These are phyloP conservation scores for Leccinum arenicola DNA, from an alignment of 768 basidiomycete species.

Conservation along the genomic window DNA sequence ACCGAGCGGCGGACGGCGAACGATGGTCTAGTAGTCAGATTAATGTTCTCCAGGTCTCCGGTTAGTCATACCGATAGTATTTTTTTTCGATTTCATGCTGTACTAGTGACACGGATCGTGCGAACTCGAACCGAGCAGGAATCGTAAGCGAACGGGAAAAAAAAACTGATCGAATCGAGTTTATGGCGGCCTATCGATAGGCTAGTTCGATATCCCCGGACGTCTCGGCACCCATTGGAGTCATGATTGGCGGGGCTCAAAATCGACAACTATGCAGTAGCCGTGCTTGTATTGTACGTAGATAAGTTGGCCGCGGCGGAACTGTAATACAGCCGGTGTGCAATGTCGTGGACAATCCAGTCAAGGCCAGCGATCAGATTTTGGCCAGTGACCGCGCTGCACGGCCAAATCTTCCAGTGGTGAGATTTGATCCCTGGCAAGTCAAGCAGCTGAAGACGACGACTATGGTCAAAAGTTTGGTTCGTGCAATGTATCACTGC, in stretches of 20 bases:
- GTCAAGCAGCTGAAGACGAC: constrained; percentile 64
- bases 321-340: constrained; percentile 82
- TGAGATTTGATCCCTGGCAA: constrained; percentile 82
- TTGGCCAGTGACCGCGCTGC: constrained; percentile 88
- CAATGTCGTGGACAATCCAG: constrained; percentile 91
- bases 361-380: constrained; percentile 84
- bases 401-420: constrained; percentile 85
- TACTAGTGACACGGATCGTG: constrained; percentile 3
- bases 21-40: not conserved
- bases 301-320: constrained; percentile 30
- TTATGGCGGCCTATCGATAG: constrained; percentile 10
- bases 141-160: constrained; percentile 10
- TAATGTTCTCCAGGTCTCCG: constrained; percentile 3
- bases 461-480: constrained; percentile 7
- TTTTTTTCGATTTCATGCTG: constrained; percentile 10
- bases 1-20: not conserved
- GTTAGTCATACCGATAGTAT: constrained; percentile 7
- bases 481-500: constrained; percentile 26
- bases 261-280: constrained; percentile 1
- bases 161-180: not conserved
- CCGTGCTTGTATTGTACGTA: not conserved
- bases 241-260: constrained; percentile 7
- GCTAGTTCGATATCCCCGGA: constrained; percentile 2
- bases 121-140: constrained; percentile 6
- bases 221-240: constrained; percentile 9